Percentiles rank a stretch among this genome's conserved stretches.
Conservation (phyloP, 495 filamentous ascomycete genomes). For the Penicillium nucicola region DNA sequence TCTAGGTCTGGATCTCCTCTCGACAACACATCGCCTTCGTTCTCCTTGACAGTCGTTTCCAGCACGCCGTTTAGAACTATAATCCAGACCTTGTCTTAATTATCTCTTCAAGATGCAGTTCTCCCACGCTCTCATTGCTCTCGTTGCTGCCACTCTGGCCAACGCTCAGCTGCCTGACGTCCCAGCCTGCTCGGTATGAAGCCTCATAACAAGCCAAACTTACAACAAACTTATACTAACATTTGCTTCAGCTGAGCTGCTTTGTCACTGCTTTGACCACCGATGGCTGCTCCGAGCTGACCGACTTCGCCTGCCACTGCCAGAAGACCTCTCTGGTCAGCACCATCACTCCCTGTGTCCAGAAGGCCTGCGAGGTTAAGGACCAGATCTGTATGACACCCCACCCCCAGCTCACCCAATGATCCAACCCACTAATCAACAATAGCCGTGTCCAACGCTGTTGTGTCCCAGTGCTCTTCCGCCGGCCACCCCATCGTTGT, state of each 20-base stretch:
- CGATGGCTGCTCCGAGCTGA: conserved; percentile 43
- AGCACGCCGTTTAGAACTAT: not conserved
- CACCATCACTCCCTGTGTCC: conserved; percentile 42
- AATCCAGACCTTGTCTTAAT: conserved; percentile 1
- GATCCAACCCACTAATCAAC: not conserved
- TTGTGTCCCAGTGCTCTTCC: conserved; percentile 30
- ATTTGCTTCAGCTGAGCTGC: conserved; percentile 35
- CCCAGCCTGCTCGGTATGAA: conserved; percentile 43
- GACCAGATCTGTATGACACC: conserved; percentile 38
- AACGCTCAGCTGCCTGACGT: conserved; percentile 39
- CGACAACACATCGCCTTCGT: conserved; percentile 19
- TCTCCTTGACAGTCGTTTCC: conserved; percentile 28
- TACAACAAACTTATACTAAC: not conserved
- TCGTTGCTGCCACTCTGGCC: conserved; percentile 36
- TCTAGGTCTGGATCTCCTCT: conserved; percentile 2
- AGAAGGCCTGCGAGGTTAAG: conserved; percentile 32
- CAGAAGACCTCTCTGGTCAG: conserved; percentile 39
- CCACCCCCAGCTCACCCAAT: not conserved
- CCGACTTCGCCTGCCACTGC: conserved; percentile 53
- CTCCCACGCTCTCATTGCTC: conserved; percentile 28
- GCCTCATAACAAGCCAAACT: not conserved
- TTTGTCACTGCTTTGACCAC: conserved; percentile 35
- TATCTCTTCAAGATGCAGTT: conserved; percentile 38
- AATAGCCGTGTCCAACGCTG: conserved; percentile 36
- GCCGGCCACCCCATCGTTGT: conserved; percentile 39